Conservation (phyloP, 2,329 filamentous ascomycete species). For the Cytospora piceae region DNA sequence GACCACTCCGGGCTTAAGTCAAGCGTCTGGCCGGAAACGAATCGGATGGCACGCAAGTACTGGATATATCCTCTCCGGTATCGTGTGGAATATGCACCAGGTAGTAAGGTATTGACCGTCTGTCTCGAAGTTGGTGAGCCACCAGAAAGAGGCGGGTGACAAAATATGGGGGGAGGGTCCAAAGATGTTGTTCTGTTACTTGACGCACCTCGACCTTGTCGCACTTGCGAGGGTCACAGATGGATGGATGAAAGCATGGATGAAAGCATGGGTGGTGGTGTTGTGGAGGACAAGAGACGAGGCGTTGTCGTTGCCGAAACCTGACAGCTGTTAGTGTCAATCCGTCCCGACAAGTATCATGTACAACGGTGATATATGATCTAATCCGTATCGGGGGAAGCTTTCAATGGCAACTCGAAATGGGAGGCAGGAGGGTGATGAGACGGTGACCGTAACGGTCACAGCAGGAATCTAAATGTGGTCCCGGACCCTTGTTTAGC, state of each 20-base stretch:
- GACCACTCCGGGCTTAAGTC: not conserved
- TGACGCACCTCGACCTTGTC: no score
- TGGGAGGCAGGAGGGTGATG: not conserved
- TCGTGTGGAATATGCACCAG: no score
- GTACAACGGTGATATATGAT: not conserved
- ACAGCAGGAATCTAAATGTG: no score
- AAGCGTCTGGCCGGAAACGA: not conserved
- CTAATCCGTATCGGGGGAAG: constrained; percentile 4
- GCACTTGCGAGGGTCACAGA: no score
- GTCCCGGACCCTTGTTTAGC: constrained; percentile 24
- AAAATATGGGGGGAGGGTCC: no score
- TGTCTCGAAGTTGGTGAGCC: no score
- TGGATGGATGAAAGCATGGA: no score
- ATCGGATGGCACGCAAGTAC: not conserved
- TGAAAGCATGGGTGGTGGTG: no score
- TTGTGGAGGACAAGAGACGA: no score
- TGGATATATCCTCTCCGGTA: not conserved
- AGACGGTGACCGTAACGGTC: not conserved
- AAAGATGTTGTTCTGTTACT: no score
- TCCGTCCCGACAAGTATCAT: not conserved
- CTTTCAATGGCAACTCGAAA: not conserved
- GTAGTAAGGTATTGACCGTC: no score
- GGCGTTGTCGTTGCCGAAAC: not conserved
- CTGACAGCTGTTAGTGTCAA: constrained; percentile 3
- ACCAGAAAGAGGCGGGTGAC: no score